phyloP scores from a whole-genome alignment of 805 yeast genomes.

The Kuraishia floccosa region DNA sequence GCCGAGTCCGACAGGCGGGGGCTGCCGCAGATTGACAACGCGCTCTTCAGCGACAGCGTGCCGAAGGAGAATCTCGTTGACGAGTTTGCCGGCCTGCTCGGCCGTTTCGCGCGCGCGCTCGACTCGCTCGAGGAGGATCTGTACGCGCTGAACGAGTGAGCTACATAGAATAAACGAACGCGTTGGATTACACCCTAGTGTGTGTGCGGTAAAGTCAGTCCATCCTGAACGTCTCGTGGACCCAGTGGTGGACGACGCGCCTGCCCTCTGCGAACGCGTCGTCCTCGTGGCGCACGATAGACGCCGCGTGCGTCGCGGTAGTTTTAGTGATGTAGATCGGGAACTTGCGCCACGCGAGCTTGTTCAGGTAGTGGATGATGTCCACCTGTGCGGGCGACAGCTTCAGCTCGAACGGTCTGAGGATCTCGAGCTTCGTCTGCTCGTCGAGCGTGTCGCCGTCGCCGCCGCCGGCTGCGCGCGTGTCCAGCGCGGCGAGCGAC shows the following conservation, averaged over 20 bases:
- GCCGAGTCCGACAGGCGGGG: too few relatives aligned
- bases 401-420: slow-evolving; percentile 19
- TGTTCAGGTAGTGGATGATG: slow-evolving; percentile 48
- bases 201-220: neutral
- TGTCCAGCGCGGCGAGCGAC: too few relatives aligned
- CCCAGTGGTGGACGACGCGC: slow-evolving; percentile 53
- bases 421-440: too few relatives aligned
- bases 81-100: slow-evolving; percentile 1
- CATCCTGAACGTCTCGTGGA: slow-evolving; percentile 26
- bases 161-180: neutral
- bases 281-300: slow-evolving; percentile 53
- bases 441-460: too few relatives aligned
- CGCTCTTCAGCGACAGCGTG: slow-evolving; percentile 1
- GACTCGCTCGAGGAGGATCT: slow-evolving; percentile 2
- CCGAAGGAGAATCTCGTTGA: neutral
- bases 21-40: neutral
- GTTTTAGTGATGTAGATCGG: slow-evolving; percentile 62
- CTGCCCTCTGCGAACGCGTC: slow-evolving; percentile 60
- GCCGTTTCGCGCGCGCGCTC: neutral
- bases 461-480: too few relatives aligned
- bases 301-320: slow-evolving; percentile 69
- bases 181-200: neutral
- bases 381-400: slow-evolving; percentile 31
- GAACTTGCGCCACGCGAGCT: slow-evolving; percentile 53
- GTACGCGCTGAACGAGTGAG: slow-evolving; percentile 1